phyloP scores from a whole-genome alignment of 345 rosid species.

The Syzygium aqueum region DNA sequence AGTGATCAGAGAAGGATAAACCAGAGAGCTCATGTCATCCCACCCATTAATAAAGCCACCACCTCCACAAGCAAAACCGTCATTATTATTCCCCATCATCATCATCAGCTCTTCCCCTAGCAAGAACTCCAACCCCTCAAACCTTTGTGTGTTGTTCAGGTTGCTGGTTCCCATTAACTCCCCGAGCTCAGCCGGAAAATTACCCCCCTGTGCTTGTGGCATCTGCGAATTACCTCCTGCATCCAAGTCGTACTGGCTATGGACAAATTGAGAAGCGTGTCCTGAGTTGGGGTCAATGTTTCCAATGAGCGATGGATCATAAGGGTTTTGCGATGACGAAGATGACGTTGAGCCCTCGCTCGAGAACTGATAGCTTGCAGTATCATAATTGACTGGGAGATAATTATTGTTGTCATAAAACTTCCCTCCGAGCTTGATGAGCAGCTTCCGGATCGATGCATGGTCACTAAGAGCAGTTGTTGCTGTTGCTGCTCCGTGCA shows the following conservation, averaged over 20 bases:
- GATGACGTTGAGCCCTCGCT: not conserved
- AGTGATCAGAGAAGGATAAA: constrained; percentile 5
- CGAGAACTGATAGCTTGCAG: not conserved
- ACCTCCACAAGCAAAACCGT: not conserved
- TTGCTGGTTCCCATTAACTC: constrained; percentile 17
- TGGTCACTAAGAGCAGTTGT: constrained; percentile 20
- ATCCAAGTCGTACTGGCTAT: not conserved
- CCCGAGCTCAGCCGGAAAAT: not conserved
- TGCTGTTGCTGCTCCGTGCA: constrained; percentile 11
- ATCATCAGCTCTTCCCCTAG: constrained; percentile 10
- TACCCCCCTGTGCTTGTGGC: constrained; percentile 16
- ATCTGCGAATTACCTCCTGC: constrained; percentile 9
- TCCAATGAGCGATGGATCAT: not conserved
- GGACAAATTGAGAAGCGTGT: not conserved
- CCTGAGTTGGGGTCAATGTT: not conserved
- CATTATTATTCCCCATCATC: not conserved
- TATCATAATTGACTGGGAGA: not conserved
- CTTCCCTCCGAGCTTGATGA: constrained; percentile 56
- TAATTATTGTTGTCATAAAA: constrained; percentile 16
- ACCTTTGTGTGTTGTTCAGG: constrained; percentile 12
- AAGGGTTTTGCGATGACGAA: constrained; percentile 1
- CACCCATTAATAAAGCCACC: constrained; percentile 7
- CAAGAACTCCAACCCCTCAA: constrained; percentile 42
- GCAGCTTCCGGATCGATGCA: constrained; percentile 37
- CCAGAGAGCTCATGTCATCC: constrained; percentile 16